Conservation (phyloP, 495 filamentous ascomycete species). For the Aspergillus hancockii region DNA sequence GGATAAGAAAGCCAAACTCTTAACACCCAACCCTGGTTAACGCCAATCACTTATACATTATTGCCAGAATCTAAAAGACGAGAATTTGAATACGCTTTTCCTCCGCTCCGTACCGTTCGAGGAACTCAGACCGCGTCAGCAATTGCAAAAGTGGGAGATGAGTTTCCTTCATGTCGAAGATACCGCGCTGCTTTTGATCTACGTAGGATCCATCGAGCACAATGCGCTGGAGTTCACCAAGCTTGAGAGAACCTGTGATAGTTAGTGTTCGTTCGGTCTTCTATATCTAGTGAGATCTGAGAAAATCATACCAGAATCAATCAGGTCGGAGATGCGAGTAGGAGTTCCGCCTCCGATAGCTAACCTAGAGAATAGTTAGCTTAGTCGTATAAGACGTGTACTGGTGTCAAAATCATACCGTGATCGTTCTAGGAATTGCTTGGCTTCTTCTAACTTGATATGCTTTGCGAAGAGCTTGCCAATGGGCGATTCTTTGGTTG, state of each 20-base stretch:
- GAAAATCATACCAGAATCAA: slow-evolving; percentile 66
- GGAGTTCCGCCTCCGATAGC: slow-evolving; percentile 91
- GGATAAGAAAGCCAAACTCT: background rate
- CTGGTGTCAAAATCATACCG: slow-evolving; percentile 36
- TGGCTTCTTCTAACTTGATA: slow-evolving; percentile 88
- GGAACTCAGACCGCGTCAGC: slow-evolving; percentile 66
- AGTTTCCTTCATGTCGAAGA: slow-evolving; percentile 92
- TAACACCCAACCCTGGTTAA: slow-evolving; percentile 11
- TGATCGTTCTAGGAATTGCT: slow-evolving; percentile 67
- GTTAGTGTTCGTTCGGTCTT: background rate
- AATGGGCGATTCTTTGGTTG: slow-evolving; percentile 71
- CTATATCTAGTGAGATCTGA: background rate
- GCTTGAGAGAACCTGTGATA: slow-evolving; percentile 63
- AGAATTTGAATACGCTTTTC: slow-evolving; percentile 41
- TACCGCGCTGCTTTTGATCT: slow-evolving; percentile 86
- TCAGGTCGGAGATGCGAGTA: slow-evolving; percentile 72
- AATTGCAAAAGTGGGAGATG: slow-evolving; percentile 72
- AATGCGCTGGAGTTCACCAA: slow-evolving; percentile 70
- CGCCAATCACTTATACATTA: slow-evolving; percentile 16
- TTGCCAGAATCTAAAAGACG: slow-evolving; percentile 33
- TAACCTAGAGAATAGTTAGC: slow-evolving; percentile 49
- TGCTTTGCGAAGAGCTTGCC: slow-evolving; percentile 98
- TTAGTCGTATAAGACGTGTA: background rate
- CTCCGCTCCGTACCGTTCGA: slow-evolving; percentile 59
- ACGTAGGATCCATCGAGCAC: slow-evolving; percentile 88